Percentiles rank a stretch among this genome's conserved stretches.
phyloP scores from a whole-genome alignment of 192 early-diverging fungal species.

The Linnemannia exigua region DNA sequence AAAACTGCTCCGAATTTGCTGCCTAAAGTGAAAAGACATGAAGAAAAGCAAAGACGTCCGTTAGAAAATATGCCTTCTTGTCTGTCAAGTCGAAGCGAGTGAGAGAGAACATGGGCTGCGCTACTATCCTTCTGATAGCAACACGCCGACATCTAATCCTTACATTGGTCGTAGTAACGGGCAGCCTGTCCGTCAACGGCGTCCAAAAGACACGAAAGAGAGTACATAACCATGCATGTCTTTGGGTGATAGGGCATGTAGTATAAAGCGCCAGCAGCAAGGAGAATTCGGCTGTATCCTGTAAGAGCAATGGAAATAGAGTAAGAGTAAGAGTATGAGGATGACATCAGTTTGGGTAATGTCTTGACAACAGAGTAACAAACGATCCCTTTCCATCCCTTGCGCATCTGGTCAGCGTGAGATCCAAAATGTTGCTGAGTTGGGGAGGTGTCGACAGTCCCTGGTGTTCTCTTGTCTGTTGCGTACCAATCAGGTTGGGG shows the following conservation, averaged over 20 bases:
- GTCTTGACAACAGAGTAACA: background rate
- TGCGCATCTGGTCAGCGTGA: background rate
- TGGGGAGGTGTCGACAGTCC: background rate
- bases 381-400: background rate
- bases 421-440: background rate
- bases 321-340: background rate
- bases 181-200: conserved; percentile 96
- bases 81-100: background rate
- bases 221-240: conserved; percentile 84
- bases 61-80: background rate
- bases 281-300: conserved; percentile 90
- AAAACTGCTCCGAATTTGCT: conserved; percentile 96
- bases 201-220: conserved; percentile 92
- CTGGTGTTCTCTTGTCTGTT: conserved; percentile 37
- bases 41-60: background rate
- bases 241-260: conserved; percentile 83
- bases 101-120: background rate
- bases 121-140: background rate
- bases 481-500: conserved; percentile 83
- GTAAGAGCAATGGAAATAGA: background rate
- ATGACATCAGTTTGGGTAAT: background rate
- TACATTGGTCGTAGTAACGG: conserved; percentile 93
- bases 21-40: conserved; percentile 57
- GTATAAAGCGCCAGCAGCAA: conserved; percentile 80
- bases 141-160: conserved; percentile 11